Percentiles rank a stretch among this genome's conserved stretches.
Conservation (phyloP, 2,329 filamentous ascomycete genomes). For the Aciculosporium take region DNA sequence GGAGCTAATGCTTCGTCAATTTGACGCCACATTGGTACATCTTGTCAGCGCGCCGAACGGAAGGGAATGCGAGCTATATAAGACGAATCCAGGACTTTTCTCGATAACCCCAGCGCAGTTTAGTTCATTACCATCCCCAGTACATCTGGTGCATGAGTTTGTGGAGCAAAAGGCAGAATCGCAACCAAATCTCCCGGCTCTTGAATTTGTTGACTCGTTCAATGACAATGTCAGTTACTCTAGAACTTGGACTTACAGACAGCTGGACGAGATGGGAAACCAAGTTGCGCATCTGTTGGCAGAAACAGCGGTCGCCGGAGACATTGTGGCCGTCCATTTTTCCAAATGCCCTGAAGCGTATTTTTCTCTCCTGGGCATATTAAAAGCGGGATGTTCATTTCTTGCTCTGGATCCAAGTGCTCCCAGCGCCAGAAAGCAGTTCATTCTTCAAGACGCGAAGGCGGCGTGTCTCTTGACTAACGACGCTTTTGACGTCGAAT, state of each 20-base stretch:
- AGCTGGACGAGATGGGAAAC: slow-evolving; percentile 59
- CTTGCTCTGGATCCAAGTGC: slow-evolving; percentile 66
- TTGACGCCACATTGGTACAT: slow-evolving; percentile 50
- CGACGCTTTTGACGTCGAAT: neutral
- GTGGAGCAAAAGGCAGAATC: slow-evolving; percentile 48
- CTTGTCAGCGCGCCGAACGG: slow-evolving; percentile 36
- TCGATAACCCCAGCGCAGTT: slow-evolving; percentile 52
- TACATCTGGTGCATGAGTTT: slow-evolving; percentile 59
- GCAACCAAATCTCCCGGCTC: slow-evolving; percentile 47
- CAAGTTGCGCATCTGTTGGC: slow-evolving; percentile 53
- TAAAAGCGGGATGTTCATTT: slow-evolving; percentile 72
- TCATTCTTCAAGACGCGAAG: slow-evolving; percentile 61
- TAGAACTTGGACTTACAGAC: slow-evolving; percentile 56
- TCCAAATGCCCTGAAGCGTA: slow-evolving; percentile 77
- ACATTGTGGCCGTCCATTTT: slow-evolving; percentile 63
- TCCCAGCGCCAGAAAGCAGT: slow-evolving; percentile 57
- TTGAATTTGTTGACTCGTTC: slow-evolving; percentile 59
- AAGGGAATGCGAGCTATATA: slow-evolving; percentile 24
- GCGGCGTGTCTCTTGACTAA: slow-evolving; percentile 50
- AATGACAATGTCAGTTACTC: slow-evolving; percentile 29
- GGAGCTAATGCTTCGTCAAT: slow-evolving; percentile 50
- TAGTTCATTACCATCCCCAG: slow-evolving; percentile 39
- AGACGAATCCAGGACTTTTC: slow-evolving; percentile 28
- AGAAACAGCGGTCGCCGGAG: slow-evolving; percentile 35
- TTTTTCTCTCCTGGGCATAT: slow-evolving; percentile 64